Conservation (phyloP, 768 basidiomycete genomes). For the Dioszegia hungarica region DNA sequence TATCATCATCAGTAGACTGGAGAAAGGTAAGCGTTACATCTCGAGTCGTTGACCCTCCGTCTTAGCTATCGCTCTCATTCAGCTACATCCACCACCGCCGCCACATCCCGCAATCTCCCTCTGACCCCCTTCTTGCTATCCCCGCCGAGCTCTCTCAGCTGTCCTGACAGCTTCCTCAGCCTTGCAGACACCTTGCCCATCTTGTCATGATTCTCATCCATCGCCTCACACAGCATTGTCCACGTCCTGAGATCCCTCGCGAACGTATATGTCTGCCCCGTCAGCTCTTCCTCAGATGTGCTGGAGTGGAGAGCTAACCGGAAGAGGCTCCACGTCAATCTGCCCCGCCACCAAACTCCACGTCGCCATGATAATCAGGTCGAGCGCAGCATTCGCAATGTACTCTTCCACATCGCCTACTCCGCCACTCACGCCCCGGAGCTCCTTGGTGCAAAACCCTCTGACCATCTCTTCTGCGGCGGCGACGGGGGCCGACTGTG, state of each 20-base stretch:
- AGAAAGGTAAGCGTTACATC: no score
- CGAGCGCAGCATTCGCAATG: conserved; percentile 81
- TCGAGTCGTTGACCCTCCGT: no score
- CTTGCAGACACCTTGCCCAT: conserved; percentile 19
- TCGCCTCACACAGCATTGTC: conserved; percentile 51
- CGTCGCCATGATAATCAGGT: conserved; percentile 73
- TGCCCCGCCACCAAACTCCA: conserved; percentile 66
- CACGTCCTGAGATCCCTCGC: conserved; percentile 76
- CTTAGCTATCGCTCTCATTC: neutral
- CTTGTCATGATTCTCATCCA: conserved; percentile 48
- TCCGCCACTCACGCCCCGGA: conserved; percentile 62
- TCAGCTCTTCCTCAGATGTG: neutral
- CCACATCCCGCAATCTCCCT: conserved; percentile 21
- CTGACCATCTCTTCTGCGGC: conserved; percentile 71
- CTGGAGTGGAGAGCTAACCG: conserved; percentile 56
- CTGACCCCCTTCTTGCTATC: conserved; percentile 32
- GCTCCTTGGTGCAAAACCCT: conserved; percentile 78
- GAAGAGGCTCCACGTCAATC: conserved; percentile 60
- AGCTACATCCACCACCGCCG: neutral
- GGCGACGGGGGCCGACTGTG: conserved; percentile 63
- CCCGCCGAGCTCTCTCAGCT: conserved; percentile 24
- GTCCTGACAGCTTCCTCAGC: conserved; percentile 14
- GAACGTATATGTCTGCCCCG: conserved; percentile 72
- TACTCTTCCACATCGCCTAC: conserved; percentile 83
- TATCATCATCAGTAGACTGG: no score